Evolutionary conservation across 75 land plant genomes (phyloP).

Genomic region (Picea sitchensis): DNA sequence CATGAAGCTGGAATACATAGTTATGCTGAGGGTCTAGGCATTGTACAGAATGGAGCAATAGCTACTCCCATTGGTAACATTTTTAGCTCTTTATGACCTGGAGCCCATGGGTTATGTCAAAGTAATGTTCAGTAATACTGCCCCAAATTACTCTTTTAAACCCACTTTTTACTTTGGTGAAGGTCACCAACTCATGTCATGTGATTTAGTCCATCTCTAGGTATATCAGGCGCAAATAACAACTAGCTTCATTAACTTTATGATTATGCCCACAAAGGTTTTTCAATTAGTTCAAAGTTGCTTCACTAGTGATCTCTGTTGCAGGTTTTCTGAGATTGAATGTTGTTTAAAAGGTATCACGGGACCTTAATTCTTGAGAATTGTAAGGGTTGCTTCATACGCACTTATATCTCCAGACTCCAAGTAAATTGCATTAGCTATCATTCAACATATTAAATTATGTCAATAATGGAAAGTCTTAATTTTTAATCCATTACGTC

Average conservation of each 20-base stretch:
- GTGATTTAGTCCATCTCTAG: not conserved
- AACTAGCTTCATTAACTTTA: not conserved
- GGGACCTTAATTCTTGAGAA: not conserved
- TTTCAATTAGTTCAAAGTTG: not conserved
- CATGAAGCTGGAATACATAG: constrained; percentile 4
- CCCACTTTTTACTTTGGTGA: too few species aligned
- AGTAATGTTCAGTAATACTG: too few species aligned
- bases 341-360: not conserved
- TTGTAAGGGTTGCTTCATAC: not conserved
- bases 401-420: not conserved
- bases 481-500: too few species aligned
- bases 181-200: too few species aligned
- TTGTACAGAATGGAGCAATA: constrained; percentile 4
- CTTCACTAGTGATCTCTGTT: not conserved
- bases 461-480: not conserved
- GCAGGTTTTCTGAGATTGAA: not conserved
- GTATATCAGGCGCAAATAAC: not conserved
- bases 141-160: too few species aligned
- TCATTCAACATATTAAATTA: not conserved
- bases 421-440: not conserved
- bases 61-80: not conserved
- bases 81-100: not conserved
- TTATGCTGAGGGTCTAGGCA: constrained; percentile 6
- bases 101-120: too few species aligned
- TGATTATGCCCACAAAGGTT: not conserved